Conservation (phyloP, 2,329 filamentous ascomycete species). For the Thelonectria blattea region DNA sequence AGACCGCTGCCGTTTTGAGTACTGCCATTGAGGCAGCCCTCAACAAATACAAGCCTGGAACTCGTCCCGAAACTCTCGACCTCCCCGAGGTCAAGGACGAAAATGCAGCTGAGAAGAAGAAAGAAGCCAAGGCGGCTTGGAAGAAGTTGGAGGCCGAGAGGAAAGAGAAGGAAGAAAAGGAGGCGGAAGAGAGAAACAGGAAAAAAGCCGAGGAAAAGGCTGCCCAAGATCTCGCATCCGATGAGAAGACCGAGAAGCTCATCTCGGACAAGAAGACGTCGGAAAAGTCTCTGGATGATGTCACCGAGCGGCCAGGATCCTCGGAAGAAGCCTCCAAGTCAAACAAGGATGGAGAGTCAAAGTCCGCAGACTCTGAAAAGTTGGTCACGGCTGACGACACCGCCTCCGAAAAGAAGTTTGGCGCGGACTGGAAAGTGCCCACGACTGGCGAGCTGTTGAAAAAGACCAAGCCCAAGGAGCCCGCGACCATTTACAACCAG, state of each 20-base stretch:
- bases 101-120: slow-evolving; percentile 25
- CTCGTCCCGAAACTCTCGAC: slow-evolving; percentile 68
- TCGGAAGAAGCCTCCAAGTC: slow-evolving; percentile 36
- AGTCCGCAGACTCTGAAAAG: slow-evolving; percentile 40
- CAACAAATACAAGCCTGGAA: slow-evolving; percentile 80
- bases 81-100: slow-evolving; percentile 16
- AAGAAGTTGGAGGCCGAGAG: slow-evolving; percentile 39
- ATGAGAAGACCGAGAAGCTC: slow-evolving; percentile 28
- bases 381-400: slow-evolving; percentile 5
- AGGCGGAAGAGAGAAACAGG: slow-evolving; percentile 20
- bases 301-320: slow-evolving; percentile 42
- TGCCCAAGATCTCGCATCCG: slow-evolving; percentile 21
- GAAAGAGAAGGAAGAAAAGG: slow-evolving; percentile 29
- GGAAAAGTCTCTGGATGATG: slow-evolving; percentile 27
- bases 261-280: slow-evolving; percentile 19
- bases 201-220: slow-evolving; percentile 30
- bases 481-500: slow-evolving; percentile 68
- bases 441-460: slow-evolving; percentile 41
- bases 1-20: slow-evolving; percentile 70
- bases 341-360: slow-evolving; percentile 31
- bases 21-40: slow-evolving; percentile 76
- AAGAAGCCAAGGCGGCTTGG: slow-evolving; percentile 39
- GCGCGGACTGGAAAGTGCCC: slow-evolving; percentile 40
- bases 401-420: slow-evolving; percentile 36
- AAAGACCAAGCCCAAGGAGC: slow-evolving; percentile 54